Percentiles rank a stretch among this genome's conserved stretches.
phyloP scores from a whole-genome alignment of 257 asterid species.

The Nicotiana benthamiana region DNA sequence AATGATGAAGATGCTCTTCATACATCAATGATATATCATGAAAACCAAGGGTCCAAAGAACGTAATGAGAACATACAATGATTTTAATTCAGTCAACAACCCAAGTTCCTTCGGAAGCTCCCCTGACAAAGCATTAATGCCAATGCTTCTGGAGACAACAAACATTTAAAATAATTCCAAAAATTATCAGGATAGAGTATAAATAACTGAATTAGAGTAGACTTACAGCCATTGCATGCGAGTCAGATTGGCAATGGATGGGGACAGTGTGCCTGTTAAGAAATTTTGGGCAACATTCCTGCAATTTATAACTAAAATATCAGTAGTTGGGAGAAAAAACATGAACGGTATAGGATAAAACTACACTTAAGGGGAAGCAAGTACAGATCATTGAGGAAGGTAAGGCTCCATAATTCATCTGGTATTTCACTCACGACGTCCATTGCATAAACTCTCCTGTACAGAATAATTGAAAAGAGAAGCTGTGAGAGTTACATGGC shows the following conservation, averaged over 20 bases:
- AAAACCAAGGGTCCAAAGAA: neutral
- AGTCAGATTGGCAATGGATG: conserved; percentile 47
- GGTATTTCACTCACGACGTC: conserved; percentile 41
- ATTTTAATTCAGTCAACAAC: conserved; percentile 40
- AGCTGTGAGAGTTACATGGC: neutral
- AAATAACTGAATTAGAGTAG: neutral
- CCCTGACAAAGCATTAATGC: conserved; percentile 62
- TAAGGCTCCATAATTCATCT: conserved; percentile 53
- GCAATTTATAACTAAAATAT: conserved; percentile 12
- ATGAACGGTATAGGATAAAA: neutral
- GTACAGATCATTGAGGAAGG: conserved; percentile 40
- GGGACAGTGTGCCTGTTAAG: conserved; percentile 53
- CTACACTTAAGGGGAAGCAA: neutral
- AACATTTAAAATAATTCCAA: neutral
- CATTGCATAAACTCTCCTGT: conserved; percentile 41
- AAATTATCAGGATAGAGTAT: neutral
- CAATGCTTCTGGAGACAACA: conserved; percentile 32
- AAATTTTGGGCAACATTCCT: conserved; percentile 53
- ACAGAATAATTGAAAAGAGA: neutral
- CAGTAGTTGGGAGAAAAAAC: neutral
- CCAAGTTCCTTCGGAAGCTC: conserved; percentile 68
- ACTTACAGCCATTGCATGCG: conserved; percentile 64
- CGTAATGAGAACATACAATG: conserved; percentile 27
- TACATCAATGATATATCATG: neutral
- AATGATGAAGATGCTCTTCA: neutral